Evolutionary conservation across 192 early-diverging fungal species (phyloP), one percentile per base, ranked within the genome.

Genomic region (Backusella macrospora): DNA sequence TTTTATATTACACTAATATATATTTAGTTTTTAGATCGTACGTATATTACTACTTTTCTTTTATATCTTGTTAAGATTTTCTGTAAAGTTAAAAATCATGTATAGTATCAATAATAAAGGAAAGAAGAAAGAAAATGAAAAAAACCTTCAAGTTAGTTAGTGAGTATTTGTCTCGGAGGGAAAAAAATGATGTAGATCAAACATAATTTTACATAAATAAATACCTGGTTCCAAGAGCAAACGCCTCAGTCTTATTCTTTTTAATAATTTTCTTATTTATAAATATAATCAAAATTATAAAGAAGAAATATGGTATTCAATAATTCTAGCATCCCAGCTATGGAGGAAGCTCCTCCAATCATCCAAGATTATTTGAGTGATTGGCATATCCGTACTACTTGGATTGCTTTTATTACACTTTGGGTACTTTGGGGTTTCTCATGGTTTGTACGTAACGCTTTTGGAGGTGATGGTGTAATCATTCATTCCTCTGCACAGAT

Each of bases 361-460:
- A 23, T 59, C 10, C 52, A 59, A 59, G 73, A 21, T 15, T 79
- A 74, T 39, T 3, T 74, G 3, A 7, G 21, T n/a, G 72, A 79
- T 34, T 69, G 66, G 67, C 49, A 79, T 52, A 73, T 79, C 15
- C 63, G 72, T 40, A 43, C 47, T 12, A 42, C 72, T 40, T 79
- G 77, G 77, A 73, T 79, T n/a, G 80, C 76, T 6, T 77, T 77
- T 21, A 48, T 49, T 15, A 72, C 75, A 34, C 69, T 81, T 15
- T 81, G 68, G 67, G 59, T 76, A 5, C 40, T 81, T 12, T 81
- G 75, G 80, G 80, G 75, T 9, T n/a, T 74, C 13, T 29, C 65
- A 40, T 81, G 75, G 79, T 73, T 80, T 45, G 0, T 67, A 34
- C 71, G 79, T 5, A 75, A 76, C n/a, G 70, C 64, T 8, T 73